Evolutionary conservation across 2,329 filamentous ascomycete species (phyloP).

Genomic region (Aspergillus unguis): DNA sequence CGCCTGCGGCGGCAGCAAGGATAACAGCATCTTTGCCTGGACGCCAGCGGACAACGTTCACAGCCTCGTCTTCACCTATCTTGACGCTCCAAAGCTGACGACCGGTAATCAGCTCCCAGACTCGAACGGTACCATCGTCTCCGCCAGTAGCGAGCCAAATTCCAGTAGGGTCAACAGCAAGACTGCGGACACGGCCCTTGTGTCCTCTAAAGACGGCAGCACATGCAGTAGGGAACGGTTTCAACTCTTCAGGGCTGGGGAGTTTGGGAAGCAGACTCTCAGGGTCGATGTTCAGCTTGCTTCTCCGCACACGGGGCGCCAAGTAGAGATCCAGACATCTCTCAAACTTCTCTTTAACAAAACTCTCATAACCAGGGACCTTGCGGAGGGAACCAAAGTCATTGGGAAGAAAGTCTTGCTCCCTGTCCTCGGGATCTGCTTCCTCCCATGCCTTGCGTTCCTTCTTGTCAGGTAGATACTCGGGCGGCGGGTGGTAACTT

Average conservation of each 20-base stretch:
- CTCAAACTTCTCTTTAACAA: slow-evolving; percentile 95
- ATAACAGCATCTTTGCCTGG: slow-evolving; percentile 77
- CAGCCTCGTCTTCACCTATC: slow-evolving; percentile 71
- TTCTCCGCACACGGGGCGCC: slow-evolving; percentile 85
- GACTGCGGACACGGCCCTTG: slow-evolving; percentile 77
- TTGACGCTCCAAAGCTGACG: slow-evolving; percentile 83
- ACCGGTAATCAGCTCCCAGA: slow-evolving; percentile 85
- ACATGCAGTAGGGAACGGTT: slow-evolving; percentile 89
- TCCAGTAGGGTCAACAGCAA: slow-evolving; percentile 81
- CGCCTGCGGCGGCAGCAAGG: slow-evolving; percentile 77
- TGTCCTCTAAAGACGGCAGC: slow-evolving; percentile 86
- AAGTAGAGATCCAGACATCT: slow-evolving; percentile 93
- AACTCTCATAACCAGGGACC: slow-evolving; percentile 84
- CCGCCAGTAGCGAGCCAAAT: slow-evolving; percentile 86
- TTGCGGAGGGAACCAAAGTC: slow-evolving; percentile 81
- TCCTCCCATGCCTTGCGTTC: slow-evolving; percentile 85
- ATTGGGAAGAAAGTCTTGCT: slow-evolving; percentile 81
- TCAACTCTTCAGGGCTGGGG: slow-evolving; percentile 86
- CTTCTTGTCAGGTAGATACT: slow-evolving; percentile 83
- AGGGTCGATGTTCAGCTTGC: slow-evolving; percentile 94
- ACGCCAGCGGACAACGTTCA: slow-evolving; percentile 86
- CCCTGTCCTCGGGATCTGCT: slow-evolving; percentile 82
- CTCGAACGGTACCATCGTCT: slow-evolving; percentile 85
- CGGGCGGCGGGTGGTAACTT: slow-evolving; percentile 91
- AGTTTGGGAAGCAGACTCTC: slow-evolving; percentile 88